Base-by-base conservation (phyloP, 75 land plant species). In the Pinus taeda region DNA sequence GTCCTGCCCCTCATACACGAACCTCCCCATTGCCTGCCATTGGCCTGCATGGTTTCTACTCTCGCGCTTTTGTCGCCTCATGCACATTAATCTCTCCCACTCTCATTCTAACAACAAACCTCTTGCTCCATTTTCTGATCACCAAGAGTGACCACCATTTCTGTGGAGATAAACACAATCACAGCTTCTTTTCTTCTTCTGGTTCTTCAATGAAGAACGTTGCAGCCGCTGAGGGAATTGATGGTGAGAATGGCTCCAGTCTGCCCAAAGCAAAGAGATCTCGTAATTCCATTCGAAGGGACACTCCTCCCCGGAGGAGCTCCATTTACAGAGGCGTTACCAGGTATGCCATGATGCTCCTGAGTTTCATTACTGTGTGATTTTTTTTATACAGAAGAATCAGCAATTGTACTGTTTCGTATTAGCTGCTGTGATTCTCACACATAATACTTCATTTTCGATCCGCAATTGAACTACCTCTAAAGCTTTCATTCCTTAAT, bases 321-420 rank as follows among this genome's bases (percentile, higher is more conserved):
- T 69, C 72, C 55, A 69, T 69, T 42, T 69, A 69, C 72, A 69
- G 72, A 69, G 72, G 72, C 1, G 72, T 65, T 21, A 62, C 79
- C 30, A 84, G 85, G 53, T 42, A 24, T 57, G 79, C 55, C 55
- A 49, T 49, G 55, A 49, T 39, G 42, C 39, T 37, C 39, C 3
- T 37, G 39, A 37, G 39, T 37, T 37, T 37, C 37, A 37, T 3
- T 37, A 26, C 26, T 26, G 26, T 26, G 26, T 26, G 26, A 26
- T 26, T 26, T 26, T 26, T 26, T 26, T 26, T 26, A 0, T 26
- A 26, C 26, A 26, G 26, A 26, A 26, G 26, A 26, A 26, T 26
- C 26, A 26, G 26, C 26, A 0, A 26, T 26, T 26, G 26, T 26
- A 26, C 26, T 26, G 26, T 26, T 26, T 0, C 26, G 0, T 26